Evolutionary conservation across 2,329 filamentous ascomycete genomes (phyloP).

Genomic region (Colletotrichum echinochloae): DNA sequence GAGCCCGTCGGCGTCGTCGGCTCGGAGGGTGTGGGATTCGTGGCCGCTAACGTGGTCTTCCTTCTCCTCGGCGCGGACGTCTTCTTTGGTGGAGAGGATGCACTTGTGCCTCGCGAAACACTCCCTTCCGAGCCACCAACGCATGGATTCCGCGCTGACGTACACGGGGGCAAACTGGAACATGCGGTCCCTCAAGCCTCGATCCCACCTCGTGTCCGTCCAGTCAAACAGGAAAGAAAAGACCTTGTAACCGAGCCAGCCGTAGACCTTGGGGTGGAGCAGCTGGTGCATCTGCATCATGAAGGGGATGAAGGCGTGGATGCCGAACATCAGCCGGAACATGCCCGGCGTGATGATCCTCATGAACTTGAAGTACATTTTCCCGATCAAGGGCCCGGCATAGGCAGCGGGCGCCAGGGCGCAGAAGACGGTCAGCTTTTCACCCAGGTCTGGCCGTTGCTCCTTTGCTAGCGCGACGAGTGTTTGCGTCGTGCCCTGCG

Average conservation of each 20-base stretch:
- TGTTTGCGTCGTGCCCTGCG: slow-evolving; percentile 90
- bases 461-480: slow-evolving; percentile 91
- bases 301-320: slow-evolving; percentile 91
- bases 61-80: slow-evolving; percentile 70
- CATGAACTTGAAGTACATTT: slow-evolving; percentile 95
- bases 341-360: slow-evolving; percentile 78
- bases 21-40: slow-evolving; percentile 42
- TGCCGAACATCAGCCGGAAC: slow-evolving; percentile 88
- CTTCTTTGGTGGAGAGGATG: slow-evolving; percentile 83
- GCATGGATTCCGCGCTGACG: slow-evolving; percentile 89
- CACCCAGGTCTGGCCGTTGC: slow-evolving; percentile 85
- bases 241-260: slow-evolving; percentile 85
- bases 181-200: slow-evolving; percentile 80
- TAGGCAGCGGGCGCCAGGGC: slow-evolving; percentile 92
- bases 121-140: slow-evolving; percentile 93
- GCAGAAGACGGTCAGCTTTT: slow-evolving; percentile 89
- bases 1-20: slow-evolving; percentile 51
- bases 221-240: slow-evolving; percentile 93
- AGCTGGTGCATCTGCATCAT: slow-evolving; percentile 87
- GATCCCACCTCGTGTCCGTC: slow-evolving; percentile 88
- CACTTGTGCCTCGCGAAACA: slow-evolving; percentile 86
- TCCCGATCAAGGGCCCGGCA: slow-evolving; percentile 85
- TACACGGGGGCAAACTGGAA: slow-evolving; percentile 95
- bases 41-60: slow-evolving; percentile 64
- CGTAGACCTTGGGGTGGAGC: slow-evolving; percentile 77